Evolutionary conservation across 805 yeast genomes (phyloP).

Genomic region (Ogataea parapolymorpha): DNA sequence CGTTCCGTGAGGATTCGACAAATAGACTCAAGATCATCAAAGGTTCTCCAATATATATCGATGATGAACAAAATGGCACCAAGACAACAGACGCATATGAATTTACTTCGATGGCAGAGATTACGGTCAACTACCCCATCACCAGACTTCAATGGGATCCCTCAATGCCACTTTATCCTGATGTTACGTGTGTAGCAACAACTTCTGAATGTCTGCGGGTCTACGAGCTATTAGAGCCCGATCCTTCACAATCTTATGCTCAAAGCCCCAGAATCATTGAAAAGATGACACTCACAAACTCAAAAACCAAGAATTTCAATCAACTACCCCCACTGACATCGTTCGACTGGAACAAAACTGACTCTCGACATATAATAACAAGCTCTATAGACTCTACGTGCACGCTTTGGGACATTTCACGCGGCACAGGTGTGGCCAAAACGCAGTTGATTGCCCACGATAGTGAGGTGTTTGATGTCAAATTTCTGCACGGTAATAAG

Average conservation of each 20-base stretch:
- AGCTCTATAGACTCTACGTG: conserved; percentile 95
- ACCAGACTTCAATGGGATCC: conserved; percentile 78
- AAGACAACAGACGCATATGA: conserved; percentile 33
- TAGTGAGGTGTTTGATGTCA: conserved; percentile 89
- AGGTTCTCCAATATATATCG: conserved; percentile 28
- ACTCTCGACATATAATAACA: conserved; percentile 70
- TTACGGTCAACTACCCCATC: conserved; percentile 59
- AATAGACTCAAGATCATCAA: conserved; percentile 59
- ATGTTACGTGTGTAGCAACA: conserved; percentile 53
- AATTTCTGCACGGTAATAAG: conserved; percentile 70
- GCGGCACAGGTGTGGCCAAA: conserved; percentile 63
- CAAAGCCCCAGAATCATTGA: conserved; percentile 31
- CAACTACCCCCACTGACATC: conserved; percentile 86
- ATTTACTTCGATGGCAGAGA: conserved; percentile 49
- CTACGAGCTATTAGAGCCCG: conserved; percentile 28
- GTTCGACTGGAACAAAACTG: conserved; percentile 85
- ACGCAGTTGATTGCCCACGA: conserved; percentile 97
- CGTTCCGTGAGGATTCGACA: conserved; percentile 73
- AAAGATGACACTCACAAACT: conserved; percentile 38
- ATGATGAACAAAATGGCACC: conserved; percentile 21
- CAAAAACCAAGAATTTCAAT: conserved; percentile 43
- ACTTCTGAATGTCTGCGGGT: conserved; percentile 70
- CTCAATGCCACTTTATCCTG: conserved; percentile 26
- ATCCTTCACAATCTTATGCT: conserved; percentile 4
- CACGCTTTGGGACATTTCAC: conserved; percentile 85